These are phyloP conservation scores for Hymenoscyphus infarciens DNA, from an alignment of 2,329 filamentous ascomycete genomes.

Conservation along the genomic window DNA sequence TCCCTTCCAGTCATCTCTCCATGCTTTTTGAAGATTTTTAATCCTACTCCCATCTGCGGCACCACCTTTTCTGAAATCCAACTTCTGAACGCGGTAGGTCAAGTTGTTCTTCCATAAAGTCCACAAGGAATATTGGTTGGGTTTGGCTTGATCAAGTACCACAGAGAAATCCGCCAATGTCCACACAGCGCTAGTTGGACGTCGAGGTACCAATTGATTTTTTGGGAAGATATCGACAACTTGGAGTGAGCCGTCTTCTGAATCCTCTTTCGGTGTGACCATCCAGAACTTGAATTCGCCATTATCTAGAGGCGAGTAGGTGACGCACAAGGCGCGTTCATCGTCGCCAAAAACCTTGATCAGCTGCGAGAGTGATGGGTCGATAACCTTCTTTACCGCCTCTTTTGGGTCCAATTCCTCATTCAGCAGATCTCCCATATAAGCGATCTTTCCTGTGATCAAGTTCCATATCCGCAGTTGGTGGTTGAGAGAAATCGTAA, in stretches of 20 bases:
- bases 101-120: slow-evolving; percentile 82
- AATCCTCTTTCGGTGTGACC: slow-evolving; percentile 56
- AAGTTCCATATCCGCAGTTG: slow-evolving; percentile 87
- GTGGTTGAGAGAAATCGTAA: slow-evolving; percentile 87
- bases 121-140: slow-evolving; percentile 63
- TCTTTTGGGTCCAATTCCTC: slow-evolving; percentile 64
- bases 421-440: slow-evolving; percentile 74
- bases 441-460: slow-evolving; percentile 71
- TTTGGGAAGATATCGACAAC: slow-evolving; percentile 70
- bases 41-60: neutral
- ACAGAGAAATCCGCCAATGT: slow-evolving; percentile 73
- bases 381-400: slow-evolving; percentile 69
- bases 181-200: slow-evolving; percentile 73
- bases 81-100: slow-evolving; percentile 67
- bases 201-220: slow-evolving; percentile 63
- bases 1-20: slow-evolving; percentile 67
- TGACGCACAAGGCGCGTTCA: slow-evolving; percentile 60
- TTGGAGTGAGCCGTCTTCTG: slow-evolving; percentile 48
- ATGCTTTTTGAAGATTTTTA: slow-evolving; percentile 39
- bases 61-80: slow-evolving; percentile 63
- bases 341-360: slow-evolving; percentile 64
- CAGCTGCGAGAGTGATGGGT: slow-evolving; percentile 73
- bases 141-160: slow-evolving; percentile 47
- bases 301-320: slow-evolving; percentile 81
- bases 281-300: slow-evolving; percentile 95